Base-by-base conservation (phyloP, 2,329 filamentous ascomycete genomes). In the Fusarium longipes region DNA sequence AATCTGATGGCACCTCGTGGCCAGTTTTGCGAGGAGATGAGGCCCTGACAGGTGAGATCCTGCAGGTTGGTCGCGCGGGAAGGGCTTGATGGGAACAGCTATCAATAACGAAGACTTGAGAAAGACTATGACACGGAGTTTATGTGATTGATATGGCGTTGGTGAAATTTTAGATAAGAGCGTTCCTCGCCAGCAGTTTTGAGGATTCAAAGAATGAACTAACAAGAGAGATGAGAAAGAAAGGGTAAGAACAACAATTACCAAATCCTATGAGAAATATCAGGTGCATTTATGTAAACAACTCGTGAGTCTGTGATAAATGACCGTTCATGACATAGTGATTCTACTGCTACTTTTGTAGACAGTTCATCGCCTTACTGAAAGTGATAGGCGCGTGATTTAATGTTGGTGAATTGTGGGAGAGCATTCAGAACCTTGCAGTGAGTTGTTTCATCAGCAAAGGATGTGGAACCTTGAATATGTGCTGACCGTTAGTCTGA, bases 61-160 rank as follows among this genome's bases (percentile, higher is more conserved):
- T 98, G 68, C 96, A 99, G 80, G 85, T 96, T 67, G 96, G 96
- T 15, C 86, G 89, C 68, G 93, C 96, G 49, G 93, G 90, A 32
- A 83, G 85, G 58, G 86, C 67, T 56, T 63, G 48, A 52, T 33
- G 20, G 20, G 11, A 30, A n/a, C 27, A 38, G 30, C 18, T 20
- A 17, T 11, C 11, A 44, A 25, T 25, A 29, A 68, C 17, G 35
- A 38, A 36, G 15, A 57, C 20, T 27, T 22, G 50, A 49, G 25
- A 57, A 45, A 54, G 44, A 64, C 73, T 52, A 63, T 59, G 47
- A 52, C 12, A 50, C 30, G 62, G 66, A 69, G 66, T 68, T 68
- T 55, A 48, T 33, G 48, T 66, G 65, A 35, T 50, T 39, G 56
- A 68, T 18, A 39, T 52, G 60, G 60, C 65, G 60, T 68, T 68